Evolutionary conservation across 441 rosid genomes (phyloP).

Genomic region (Rhodomyrtus psidioides): DNA sequence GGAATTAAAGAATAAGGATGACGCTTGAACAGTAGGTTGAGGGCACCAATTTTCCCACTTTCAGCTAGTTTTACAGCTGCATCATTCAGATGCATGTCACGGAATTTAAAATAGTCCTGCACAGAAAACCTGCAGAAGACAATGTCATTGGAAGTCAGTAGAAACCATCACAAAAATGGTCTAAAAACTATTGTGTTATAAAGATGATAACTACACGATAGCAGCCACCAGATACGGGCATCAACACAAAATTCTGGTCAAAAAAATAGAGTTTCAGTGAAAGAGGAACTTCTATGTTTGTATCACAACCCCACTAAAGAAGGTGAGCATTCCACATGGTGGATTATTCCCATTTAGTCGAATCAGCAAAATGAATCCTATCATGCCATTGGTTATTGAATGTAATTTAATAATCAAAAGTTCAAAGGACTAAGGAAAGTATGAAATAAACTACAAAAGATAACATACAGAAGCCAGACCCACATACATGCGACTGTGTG

Average conservation of each 20-base stretch:
- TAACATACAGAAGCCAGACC: background rate
- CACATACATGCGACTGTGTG: background rate
- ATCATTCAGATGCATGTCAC: slow-evolving; percentile 54
- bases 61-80: slow-evolving; percentile 78
- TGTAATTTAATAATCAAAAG: background rate
- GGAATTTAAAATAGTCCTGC: slow-evolving; percentile 87
- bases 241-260: background rate
- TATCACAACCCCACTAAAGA: background rate
- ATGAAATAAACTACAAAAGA: background rate
- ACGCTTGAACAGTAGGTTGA: slow-evolving; percentile 89
- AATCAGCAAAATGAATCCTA: background rate
- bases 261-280: background rate
- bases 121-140: slow-evolving; percentile 69
- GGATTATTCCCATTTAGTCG: background rate
- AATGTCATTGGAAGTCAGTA: slow-evolving; percentile 34
- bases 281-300: background rate
- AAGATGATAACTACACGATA: background rate
- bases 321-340: background rate
- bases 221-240: background rate
- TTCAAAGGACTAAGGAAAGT: background rate
- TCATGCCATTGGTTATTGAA: background rate
- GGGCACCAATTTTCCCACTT: slow-evolving; percentile 94
- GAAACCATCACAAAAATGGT: slow-evolving; percentile 13
- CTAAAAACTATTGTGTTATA: background rate
- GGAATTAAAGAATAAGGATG: slow-evolving; percentile 84